A percentile compares a stretch with the other conserved stretches of the same genome.
Evolutionary conservation across 2,329 filamentous ascomycete genomes (phyloP).

Genomic region (Phaeomoniella chlamydospora): DNA sequence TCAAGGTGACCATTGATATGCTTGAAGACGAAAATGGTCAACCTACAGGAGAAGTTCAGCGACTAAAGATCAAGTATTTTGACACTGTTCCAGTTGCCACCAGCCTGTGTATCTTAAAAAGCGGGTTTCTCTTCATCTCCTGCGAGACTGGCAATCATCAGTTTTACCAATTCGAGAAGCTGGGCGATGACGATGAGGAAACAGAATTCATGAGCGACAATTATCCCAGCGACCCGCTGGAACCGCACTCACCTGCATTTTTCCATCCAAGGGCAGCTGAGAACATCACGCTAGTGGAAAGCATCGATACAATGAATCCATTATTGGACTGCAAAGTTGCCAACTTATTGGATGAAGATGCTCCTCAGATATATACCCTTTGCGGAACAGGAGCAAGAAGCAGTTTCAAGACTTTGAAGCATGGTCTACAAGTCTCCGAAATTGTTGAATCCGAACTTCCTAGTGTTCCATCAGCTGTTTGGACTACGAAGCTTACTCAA

Average conservation of each 20-base stretch:
- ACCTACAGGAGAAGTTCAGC: slow-evolving; percentile 64
- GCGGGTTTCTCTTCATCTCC: slow-evolving; percentile 84
- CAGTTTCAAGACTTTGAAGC: slow-evolving; percentile 79
- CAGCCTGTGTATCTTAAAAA: slow-evolving; percentile 83
- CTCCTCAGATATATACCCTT: slow-evolving; percentile 88
- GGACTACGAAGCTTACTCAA: slow-evolving; percentile 79
- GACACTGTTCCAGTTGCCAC: slow-evolving; percentile 85
- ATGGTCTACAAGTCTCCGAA: slow-evolving; percentile 84
- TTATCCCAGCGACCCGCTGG: slow-evolving; percentile 60
- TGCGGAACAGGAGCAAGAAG: slow-evolving; percentile 81
- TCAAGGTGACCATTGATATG: slow-evolving; percentile 93
- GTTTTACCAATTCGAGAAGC: slow-evolving; percentile 93
- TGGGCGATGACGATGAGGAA: slow-evolving; percentile 90
- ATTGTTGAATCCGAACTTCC: slow-evolving; percentile 90
- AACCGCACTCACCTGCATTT: slow-evolving; percentile 63
- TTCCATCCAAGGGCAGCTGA: slow-evolving; percentile 69
- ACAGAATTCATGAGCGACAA: slow-evolving; percentile 71
- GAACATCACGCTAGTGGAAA: slow-evolving; percentile 74
- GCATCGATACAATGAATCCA: slow-evolving; percentile 78
- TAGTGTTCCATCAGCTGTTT: slow-evolving; percentile 78
- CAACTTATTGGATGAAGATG: slow-evolving; percentile 75
- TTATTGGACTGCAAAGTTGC: slow-evolving; percentile 82
- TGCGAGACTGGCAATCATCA: slow-evolving; percentile 87
- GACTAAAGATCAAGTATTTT: slow-evolving; percentile 91
- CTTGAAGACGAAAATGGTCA: slow-evolving; percentile 65